phyloP scores from a whole-genome alignment of 495 filamentous ascomycete species.

The Podospora australis region DNA sequence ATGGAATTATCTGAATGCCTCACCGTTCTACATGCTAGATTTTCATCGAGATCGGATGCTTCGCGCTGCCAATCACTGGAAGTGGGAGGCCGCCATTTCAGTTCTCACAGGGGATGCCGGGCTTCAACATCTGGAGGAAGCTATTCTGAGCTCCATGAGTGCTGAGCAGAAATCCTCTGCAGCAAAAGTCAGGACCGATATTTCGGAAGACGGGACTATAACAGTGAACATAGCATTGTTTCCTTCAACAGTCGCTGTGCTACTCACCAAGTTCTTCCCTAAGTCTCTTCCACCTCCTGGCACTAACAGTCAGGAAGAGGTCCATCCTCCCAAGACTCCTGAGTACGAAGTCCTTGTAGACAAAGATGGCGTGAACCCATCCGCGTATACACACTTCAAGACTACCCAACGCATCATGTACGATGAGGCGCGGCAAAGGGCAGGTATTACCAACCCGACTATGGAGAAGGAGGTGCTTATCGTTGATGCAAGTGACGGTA shows the following conservation, averaged over 20 bases:
- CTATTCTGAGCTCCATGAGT: conserved; percentile 17
- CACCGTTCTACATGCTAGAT: conserved; percentile 77
- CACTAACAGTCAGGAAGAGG: no score
- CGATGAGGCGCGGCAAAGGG: conserved; percentile 52
- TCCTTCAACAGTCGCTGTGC: conserved; percentile 40
- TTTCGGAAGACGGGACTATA: conserved; percentile 45
- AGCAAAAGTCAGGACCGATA: conserved; percentile 45
- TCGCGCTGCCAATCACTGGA: conserved; percentile 62
- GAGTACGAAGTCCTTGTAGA: conserved; percentile 54
- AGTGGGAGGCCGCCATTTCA: conserved; percentile 46
- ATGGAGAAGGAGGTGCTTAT: conserved; percentile 67
- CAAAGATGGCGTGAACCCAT: conserved; percentile 41
- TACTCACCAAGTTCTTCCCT: conserved; percentile 33
- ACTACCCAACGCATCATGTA: conserved; percentile 65
- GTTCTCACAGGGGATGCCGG: conserved; percentile 39
- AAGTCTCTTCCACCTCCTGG: neutral
- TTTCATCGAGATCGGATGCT: conserved; percentile 77
- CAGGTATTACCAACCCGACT: conserved; percentile 42
- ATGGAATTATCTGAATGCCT: conserved; percentile 41
- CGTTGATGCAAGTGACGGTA: conserved; percentile 50
- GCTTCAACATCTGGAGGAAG: conserved; percentile 25
- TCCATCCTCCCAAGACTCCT: no score
- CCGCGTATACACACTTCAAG: conserved; percentile 67
- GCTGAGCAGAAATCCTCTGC: conserved; percentile 35
- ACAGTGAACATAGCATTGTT: conserved; percentile 44